Evolutionary conservation across 306 rosid genomes (phyloP), one percentile per base, ranked within the genome.

Genomic region (Pyrus bretschneideri): DNA sequence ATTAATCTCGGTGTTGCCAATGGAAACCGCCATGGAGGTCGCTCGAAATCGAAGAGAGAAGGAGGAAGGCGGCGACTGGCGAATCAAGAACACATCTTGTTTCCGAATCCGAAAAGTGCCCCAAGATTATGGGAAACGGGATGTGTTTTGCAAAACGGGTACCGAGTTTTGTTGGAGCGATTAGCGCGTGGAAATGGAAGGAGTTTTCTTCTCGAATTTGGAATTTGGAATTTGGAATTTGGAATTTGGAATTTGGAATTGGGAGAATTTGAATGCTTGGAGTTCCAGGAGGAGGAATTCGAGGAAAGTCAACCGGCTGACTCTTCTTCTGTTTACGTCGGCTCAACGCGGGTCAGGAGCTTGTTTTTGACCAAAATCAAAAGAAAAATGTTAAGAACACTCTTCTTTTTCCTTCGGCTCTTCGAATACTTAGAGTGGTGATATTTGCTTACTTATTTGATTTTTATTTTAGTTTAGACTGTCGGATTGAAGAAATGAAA

Each of bases 1-100:
- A 81, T 87, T 89, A 78, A 94, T 89, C 83, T 94, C 98, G 62
- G 97, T 80, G 35, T 87, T 93, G 73, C 90, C 93, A 55, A 86
- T 83, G 57, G 95, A 74, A 70, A 87, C 80, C 49, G 86, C 82
- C 98, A 91, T 87, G 83, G 66, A 15, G 66, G 55, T 52, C 79
- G 55, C 21, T 8, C 72, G 31, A 51, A 76, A 76, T 49, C 30
- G 46, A 70, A 79, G 4, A 49, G 45, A 14, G 6, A 4, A 17
- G 22, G 54, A 49, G 35, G 27, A 61, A 59, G 45, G 13, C 72
- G 73, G 77, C 73, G 55, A 23, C 31, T 7, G 31, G 70, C 58
- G 40, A 25, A 13, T 75, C 80, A 85, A 74, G 73, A 83, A 70
- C 46, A 55, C 89, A 84, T 80, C 55, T 18, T 49, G 55, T 49